Evolutionary conservation across 2,329 filamentous ascomycete genomes (phyloP).

Genomic region (Beauveria bassiana): DNA sequence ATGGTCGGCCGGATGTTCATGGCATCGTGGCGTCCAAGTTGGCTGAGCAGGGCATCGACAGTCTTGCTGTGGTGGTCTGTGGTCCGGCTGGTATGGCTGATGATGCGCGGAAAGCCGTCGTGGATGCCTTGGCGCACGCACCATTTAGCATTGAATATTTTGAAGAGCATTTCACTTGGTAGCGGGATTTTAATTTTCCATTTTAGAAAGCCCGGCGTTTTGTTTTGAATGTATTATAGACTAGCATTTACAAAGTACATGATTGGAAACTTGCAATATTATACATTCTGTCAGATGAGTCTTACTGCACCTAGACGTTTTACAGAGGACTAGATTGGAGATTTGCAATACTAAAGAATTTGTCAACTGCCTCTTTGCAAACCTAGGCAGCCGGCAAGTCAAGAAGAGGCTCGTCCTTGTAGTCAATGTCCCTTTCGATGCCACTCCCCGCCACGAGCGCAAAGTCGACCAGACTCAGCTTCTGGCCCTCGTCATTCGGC

Average conservation of each 20-base stretch:
- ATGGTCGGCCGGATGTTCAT: conserved; percentile 26
- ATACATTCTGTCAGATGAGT: too few species aligned
- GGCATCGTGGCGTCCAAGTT: conserved; percentile 24
- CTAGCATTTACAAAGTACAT: neutral
- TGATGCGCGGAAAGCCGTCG: conserved; percentile 30
- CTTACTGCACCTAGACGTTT: neutral
- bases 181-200: neutral
- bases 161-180: conserved; percentile 38
- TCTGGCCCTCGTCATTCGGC: conserved; percentile 18
- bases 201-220: neutral
- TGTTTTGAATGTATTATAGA: neutral
- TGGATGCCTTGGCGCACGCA: conserved; percentile 21
- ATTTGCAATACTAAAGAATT: too few species aligned
- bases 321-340: neutral
- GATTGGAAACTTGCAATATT: too few species aligned
- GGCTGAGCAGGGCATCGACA: conserved; percentile 16
- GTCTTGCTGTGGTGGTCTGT: conserved; percentile 35
- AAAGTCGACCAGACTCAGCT: conserved; percentile 13
- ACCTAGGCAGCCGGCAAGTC: neutral
- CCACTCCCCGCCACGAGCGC: conserved; percentile 18
- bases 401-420: conserved; percentile 18
- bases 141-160: conserved; percentile 30
- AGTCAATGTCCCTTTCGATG: conserved; percentile 25
- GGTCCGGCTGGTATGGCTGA: conserved; percentile 38
- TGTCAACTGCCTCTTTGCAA: too few species aligned